Evolutionary conservation across 2,329 filamentous ascomycete species (phyloP), one percentile per base, ranked within the genome.

Genomic region (Pyricularia sp.): DNA sequence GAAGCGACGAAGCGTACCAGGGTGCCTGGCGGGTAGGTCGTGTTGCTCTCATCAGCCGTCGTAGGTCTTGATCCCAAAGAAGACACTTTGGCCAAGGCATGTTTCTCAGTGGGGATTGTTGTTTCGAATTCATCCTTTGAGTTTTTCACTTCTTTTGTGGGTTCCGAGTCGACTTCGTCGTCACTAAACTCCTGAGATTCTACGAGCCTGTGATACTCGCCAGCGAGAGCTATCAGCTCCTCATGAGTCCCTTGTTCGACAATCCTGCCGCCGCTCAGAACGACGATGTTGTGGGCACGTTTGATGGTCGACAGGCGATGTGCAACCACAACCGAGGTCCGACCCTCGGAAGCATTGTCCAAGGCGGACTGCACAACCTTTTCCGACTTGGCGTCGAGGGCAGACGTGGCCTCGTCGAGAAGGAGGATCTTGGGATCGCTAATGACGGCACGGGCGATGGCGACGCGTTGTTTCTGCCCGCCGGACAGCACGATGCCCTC

Each of bases 401-500:
- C 93, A 55, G 92, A 95, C 0, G 95, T 99, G 6, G 95, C 95
- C 78, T 99, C 95, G 73, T 99, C 95, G 5, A 99, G 88, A 0
- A 99, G 85, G 1, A 99, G 84, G 75, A 99, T 90, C 81, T 94
- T 96, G 0, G 94, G 94, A 73, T 97, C 92, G 23, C 91, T 94
- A 31, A 97, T 92, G 69, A 97, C 87, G 58, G 94, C 94, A 75
- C 93, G 86, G 7, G 94, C 93, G 78, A 98, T 97, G 14, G 94
- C 94, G 75, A 98, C 95, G 73, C 95, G 92, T 79, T 98, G 95
- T 79, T 97, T 97, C 79, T 99, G 95, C 50, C 95, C 95, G 77
- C 95, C 95, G 68, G 92, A 97, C 9, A 99, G 84, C 68, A 97
- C 81, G 77, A 97, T 96, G 10, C 95, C 95, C 71, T 94, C 90